A percentile compares a stretch with the other conserved stretches of the same genome.
phyloP scores from a whole-genome alignment of 345 rosid genomes.

The Anastatica hierochuntica region DNA sequence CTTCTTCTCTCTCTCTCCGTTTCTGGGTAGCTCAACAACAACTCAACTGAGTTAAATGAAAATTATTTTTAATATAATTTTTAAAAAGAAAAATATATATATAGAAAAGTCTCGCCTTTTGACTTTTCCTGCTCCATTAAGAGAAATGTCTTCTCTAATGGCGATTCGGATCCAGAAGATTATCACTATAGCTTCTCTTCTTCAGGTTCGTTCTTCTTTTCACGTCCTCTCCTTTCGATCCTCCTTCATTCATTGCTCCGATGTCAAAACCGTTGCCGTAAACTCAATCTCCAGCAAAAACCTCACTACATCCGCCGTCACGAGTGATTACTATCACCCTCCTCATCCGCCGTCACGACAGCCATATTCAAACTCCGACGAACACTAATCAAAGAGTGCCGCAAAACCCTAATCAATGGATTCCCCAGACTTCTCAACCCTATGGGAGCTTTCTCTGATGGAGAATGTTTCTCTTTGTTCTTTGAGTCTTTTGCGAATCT shows the following conservation, averaged over 20 bases:
- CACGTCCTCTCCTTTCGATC: conserved; percentile 10
- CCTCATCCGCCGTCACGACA: conserved; percentile 18
- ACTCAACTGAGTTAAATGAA: no score
- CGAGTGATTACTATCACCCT: conserved; percentile 28
- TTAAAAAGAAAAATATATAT: no score
- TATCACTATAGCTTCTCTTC: conserved; percentile 14
- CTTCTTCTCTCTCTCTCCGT: no score
- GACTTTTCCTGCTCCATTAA: background rate
- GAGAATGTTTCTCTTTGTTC: conserved; percentile 35
- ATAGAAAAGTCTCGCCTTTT: no score
- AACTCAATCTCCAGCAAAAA: conserved; percentile 20
- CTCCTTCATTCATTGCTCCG: no score
- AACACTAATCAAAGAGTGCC: conserved; percentile 26
- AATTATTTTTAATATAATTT: no score
- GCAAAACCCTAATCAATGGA: conserved; percentile 30
- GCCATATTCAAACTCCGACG: conserved; percentile 9
- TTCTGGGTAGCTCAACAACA: no score
- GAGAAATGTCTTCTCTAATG: conserved; percentile 44
- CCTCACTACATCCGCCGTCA: conserved; percentile 35
- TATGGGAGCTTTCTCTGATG: conserved; percentile 50
- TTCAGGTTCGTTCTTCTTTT: conserved; percentile 27
- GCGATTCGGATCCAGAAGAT: conserved; percentile 29
- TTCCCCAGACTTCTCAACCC: conserved; percentile 14
- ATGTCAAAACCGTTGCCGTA: no score
- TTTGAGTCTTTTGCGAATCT: conserved; percentile 38